phyloP scores from a whole-genome alignment of 768 basidiomycete genomes.

The Leccinum fibrillosum region DNA sequence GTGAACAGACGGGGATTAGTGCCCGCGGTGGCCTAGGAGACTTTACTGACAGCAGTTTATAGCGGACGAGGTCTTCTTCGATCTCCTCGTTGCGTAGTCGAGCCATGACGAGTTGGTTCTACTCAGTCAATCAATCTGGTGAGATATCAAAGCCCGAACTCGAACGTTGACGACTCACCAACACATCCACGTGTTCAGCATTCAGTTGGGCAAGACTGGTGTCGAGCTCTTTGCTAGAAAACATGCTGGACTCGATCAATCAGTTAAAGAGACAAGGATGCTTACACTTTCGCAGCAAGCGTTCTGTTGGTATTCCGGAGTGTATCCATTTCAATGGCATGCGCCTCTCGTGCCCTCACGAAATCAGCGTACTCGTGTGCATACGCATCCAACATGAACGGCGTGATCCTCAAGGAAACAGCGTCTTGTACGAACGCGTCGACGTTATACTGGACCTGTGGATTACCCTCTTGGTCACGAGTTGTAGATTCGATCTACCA shows the following conservation, averaged over 20 bases:
- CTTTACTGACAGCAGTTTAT: constrained; percentile 71
- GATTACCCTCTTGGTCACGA: constrained; percentile 20
- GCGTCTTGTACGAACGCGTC: constrained; percentile 89
- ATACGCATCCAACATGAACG: constrained; percentile 93
- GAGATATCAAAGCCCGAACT: constrained; percentile 16
- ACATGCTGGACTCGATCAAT: constrained; percentile 1
- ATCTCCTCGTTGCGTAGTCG: constrained; percentile 89
- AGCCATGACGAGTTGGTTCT: constrained; percentile 91
- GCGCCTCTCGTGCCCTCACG: constrained; percentile 73
- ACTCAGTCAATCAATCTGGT: no score
- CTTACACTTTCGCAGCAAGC: constrained; percentile 78
- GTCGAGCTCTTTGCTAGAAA: constrained; percentile 75
- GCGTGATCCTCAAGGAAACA: constrained; percentile 80
- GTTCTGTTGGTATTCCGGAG: constrained; percentile 77
- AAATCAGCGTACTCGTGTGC: constrained; percentile 86
- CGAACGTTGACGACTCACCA: constrained; percentile 41
- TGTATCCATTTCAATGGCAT: constrained; percentile 79
- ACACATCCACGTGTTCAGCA: constrained; percentile 73
- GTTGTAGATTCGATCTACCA: constrained; percentile 27
- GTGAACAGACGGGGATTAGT: background rate
- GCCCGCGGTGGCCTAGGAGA: background rate
- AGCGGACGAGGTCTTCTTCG: constrained; percentile 90
- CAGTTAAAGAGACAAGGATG: constrained; percentile 6
- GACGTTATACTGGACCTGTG: constrained; percentile 50
- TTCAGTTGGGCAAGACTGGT: constrained; percentile 74